These are phyloP conservation scores for Tulasnella calospora DNA, from an alignment of 768 basidiomycete genomes.

Conservation along the genomic window DNA sequence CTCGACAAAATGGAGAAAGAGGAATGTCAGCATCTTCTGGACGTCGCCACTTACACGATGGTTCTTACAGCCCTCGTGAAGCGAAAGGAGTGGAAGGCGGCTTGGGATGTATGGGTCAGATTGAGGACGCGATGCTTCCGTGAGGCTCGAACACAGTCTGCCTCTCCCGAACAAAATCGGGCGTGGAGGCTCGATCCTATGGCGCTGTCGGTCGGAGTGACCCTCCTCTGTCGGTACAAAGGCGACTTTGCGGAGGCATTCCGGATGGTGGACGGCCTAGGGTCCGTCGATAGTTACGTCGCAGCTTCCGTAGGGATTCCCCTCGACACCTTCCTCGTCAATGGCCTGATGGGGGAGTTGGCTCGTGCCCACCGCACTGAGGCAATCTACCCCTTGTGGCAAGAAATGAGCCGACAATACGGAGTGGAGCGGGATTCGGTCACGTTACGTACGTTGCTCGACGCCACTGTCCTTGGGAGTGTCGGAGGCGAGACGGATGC, in stretches of 20 bases:
- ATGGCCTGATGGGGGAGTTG: conserved; percentile 14
- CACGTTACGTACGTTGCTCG: conserved; percentile 58
- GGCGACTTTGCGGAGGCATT: conserved; percentile 6
- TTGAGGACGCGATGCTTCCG: conserved; percentile 9
- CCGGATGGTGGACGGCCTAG: neutral
- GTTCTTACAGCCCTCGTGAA: neutral
- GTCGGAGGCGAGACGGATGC: conserved; percentile 18
- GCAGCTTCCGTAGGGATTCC: neutral
- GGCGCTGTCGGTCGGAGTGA: conserved; percentile 12
- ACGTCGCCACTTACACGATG: conserved; percentile 9
- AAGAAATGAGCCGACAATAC: conserved; percentile 21
- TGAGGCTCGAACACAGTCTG: neutral
- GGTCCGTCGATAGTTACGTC: neutral
- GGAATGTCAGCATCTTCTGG: neutral
- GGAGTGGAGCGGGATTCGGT: conserved; percentile 37
- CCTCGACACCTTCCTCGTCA: conserved; percentile 7
- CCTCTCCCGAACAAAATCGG: neutral
- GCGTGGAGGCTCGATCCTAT: conserved; percentile 7
- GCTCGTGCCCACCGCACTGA: neutral
- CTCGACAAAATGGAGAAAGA: conserved; percentile 6
- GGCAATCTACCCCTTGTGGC: conserved; percentile 17
- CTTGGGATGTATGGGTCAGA: conserved; percentile 13
- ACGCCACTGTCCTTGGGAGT: conserved; percentile 50
- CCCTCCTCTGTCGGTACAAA: conserved; percentile 13
- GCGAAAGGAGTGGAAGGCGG: conserved; percentile 2